Evolutionary conservation across 495 filamentous ascomycete species (phyloP).

Genomic region (Penicillium subrubescens): DNA sequence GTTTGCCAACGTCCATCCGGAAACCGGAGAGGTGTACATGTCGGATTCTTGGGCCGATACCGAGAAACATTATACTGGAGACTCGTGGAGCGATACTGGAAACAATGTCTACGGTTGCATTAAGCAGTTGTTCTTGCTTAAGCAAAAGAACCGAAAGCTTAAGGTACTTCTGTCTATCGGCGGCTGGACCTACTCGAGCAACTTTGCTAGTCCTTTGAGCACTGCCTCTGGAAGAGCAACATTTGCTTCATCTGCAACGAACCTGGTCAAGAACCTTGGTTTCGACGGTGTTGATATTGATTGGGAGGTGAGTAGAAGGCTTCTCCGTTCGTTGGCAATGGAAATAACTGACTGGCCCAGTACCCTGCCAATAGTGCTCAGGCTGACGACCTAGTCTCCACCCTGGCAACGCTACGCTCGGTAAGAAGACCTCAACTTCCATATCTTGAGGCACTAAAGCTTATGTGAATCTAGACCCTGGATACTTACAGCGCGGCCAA

Average conservation of each 20-base stretch:
- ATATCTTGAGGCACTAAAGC: background rate
- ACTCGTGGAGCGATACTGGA: slow-evolving; percentile 70
- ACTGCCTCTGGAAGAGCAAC: slow-evolving; percentile 55
- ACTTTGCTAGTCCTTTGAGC: slow-evolving; percentile 68
- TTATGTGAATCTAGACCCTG: slow-evolving; percentile 43
- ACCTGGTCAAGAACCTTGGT: slow-evolving; percentile 66
- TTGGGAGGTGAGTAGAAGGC: slow-evolving; percentile 51
- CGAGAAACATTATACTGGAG: slow-evolving; percentile 77
- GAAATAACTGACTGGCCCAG: slow-evolving; percentile 14
- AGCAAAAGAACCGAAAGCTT: slow-evolving; percentile 75
- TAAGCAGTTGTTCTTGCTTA: slow-evolving; percentile 84
- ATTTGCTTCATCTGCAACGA: slow-evolving; percentile 70
- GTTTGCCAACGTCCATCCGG: slow-evolving; percentile 68
- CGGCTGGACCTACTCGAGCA: slow-evolving; percentile 77
- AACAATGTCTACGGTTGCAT: slow-evolving; percentile 85
- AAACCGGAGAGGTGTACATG: slow-evolving; percentile 71
- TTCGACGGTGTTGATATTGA: slow-evolving; percentile 66
- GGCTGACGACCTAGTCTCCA: slow-evolving; percentile 62
- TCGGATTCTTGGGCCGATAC: slow-evolving; percentile 77
- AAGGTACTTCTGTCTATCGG: slow-evolving; percentile 70
- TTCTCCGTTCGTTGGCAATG: too few relatives aligned
- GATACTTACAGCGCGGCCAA: slow-evolving; percentile 60
- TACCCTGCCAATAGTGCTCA: slow-evolving; percentile 45
- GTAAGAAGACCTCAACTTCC: slow-evolving; percentile 19
- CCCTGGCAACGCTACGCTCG: slow-evolving; percentile 58